phyloP scores from a whole-genome alignment of 805 yeast species.

The Zygoascus ofunaensis region DNA sequence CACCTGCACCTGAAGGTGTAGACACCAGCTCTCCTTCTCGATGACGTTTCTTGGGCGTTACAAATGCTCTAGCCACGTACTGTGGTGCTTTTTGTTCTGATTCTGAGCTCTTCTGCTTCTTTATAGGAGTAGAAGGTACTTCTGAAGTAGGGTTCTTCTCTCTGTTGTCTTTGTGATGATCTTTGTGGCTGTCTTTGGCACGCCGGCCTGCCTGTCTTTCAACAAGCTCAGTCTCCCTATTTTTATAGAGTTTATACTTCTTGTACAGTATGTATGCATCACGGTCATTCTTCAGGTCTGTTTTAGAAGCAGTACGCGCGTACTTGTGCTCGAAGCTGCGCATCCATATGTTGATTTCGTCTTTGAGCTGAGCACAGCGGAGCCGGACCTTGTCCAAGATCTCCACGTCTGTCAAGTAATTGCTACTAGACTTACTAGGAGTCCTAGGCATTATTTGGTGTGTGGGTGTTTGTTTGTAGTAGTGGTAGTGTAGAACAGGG shows the following conservation, averaged over 20 bases:
- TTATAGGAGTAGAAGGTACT: not conserved
- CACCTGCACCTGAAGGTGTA: not conserved
- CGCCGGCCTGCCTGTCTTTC: not conserved
- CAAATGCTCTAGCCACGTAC: not conserved
- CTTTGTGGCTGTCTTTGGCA: not conserved
- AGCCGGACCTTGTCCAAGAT: not conserved
- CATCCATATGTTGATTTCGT: conserved; percentile 50
- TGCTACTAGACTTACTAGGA: not conserved
- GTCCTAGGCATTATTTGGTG: not conserved
- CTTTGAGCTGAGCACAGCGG: conserved; percentile 24
- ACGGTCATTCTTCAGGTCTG: conserved; percentile 38
- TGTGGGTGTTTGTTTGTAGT: no score
- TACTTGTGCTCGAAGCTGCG: conserved; percentile 32
- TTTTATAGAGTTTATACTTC: conserved; percentile 14
- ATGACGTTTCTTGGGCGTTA: not conserved
- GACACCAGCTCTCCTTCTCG: not conserved
- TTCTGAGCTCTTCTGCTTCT: not conserved
- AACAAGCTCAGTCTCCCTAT: not conserved
- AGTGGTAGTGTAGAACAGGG: no score
- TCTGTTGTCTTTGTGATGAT: no score
- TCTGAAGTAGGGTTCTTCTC: no score
- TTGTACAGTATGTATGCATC: conserved; percentile 16
- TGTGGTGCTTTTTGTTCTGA: not conserved
- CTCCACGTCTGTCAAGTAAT: not conserved
- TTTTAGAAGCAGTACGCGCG: conserved; percentile 39